These are phyloP conservation scores for Polygonum aviculare DNA, from an alignment of 148 eudicot genomes.

Conservation along the genomic window DNA sequence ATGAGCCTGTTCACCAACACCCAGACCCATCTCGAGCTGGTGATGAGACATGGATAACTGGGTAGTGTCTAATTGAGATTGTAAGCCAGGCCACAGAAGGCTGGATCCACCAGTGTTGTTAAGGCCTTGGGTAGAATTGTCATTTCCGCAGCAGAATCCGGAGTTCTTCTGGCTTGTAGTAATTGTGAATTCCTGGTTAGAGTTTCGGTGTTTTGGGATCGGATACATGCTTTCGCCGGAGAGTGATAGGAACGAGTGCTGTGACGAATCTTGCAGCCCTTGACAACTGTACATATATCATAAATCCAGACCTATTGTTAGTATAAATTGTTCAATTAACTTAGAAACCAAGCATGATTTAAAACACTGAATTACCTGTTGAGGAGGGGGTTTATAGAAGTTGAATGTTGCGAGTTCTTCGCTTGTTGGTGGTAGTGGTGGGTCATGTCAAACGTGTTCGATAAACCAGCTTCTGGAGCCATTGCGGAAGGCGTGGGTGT, in stretches of 20 bases:
- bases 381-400: constrained; percentile 18
- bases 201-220: constrained; percentile 17
- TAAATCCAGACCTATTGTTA: not conserved
- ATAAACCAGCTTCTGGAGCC: constrained; percentile 20
- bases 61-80: constrained; percentile 20
- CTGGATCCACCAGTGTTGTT: constrained; percentile 18
- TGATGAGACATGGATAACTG: constrained; percentile 39
- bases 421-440: constrained; percentile 23
- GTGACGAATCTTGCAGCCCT: constrained; percentile 19
- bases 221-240: constrained; percentile 16
- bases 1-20: constrained; percentile 22
- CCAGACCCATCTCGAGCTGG: constrained; percentile 31
- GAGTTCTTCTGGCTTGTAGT: constrained; percentile 34
- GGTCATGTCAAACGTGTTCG: constrained; percentile 23
- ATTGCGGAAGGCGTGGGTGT: constrained; percentile 9
- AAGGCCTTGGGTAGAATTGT: constrained; percentile 12
- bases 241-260: constrained; percentile 25
- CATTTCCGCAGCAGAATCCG: constrained; percentile 16
- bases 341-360: not conserved
- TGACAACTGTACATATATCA: constrained; percentile 9
- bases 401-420: constrained; percentile 28
- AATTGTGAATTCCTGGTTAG: constrained; percentile 24
- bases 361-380: constrained; percentile 27
- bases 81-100: constrained; percentile 29
- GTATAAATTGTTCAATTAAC: not conserved